Base-by-base conservation (phyloP, 108 stramenopile genomes). In the Halocafeteria seosinensis region DNA sequence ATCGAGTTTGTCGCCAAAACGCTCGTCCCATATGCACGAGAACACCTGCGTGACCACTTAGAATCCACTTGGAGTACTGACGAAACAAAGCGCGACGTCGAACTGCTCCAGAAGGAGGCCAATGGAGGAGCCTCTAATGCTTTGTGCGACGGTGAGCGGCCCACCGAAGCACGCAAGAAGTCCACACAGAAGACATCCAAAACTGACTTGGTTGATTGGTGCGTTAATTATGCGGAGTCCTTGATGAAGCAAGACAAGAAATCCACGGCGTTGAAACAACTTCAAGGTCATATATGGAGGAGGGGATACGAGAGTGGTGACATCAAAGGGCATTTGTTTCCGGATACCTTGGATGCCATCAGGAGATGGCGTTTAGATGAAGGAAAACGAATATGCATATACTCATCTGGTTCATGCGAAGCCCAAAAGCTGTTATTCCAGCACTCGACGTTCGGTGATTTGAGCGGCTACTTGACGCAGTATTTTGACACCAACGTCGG, bases 401-500 rank as follows among this genome's bases (percentile, higher is more conserved):
- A 89, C 52, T 84, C 84, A 29, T 89, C 88, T 5, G 90, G 90
- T 11, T 75, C 77, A 30, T 70, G 91, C 12, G 69, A 81, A 36
- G 92, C 88, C 1, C 91, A 92, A 72, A 85, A 84, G 64, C 76
- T 89, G 28, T 62, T 92, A 3, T 88, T 92, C 68, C 78, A 79
- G 11, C 64, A 87, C 64, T 82, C 86, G 25, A 53, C 29, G 8
- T 50, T 62, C 28, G 93, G 93, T 21, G 87, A 92, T 63, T 52
- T 94, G n/a, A 65, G 71, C 12, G 59, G 51, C 25, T 76, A 76
- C 50, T 47, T 94, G n/a, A 51, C 68, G 35, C 71, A 66, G 1
- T 86, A 92, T 70, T 94, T 91, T 69, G 93, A 94, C 66, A 91
- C 89, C 6, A 87, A 85, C 0, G 71, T 78, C 30, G 93, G 93